Conservation (phyloP, 495 filamentous ascomycete genomes). For the Penicillium salamii region DNA sequence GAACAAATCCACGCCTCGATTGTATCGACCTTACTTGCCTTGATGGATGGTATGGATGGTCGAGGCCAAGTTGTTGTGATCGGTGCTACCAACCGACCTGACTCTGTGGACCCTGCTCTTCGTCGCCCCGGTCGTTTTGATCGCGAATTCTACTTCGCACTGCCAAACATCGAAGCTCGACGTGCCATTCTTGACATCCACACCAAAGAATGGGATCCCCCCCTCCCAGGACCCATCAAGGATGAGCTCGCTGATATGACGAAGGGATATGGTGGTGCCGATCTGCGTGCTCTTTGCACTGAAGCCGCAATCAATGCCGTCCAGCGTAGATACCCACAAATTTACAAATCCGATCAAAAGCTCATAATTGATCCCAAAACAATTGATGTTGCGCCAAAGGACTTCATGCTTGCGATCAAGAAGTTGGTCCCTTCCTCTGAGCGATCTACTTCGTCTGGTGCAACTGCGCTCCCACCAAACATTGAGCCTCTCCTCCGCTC, state of each 20-base stretch:
- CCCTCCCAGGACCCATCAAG: conserved; percentile 73
- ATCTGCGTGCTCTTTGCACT: conserved; percentile 89
- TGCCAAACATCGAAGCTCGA: conserved; percentile 76
- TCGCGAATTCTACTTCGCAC: conserved; percentile 94
- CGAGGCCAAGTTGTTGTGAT: conserved; percentile 98
- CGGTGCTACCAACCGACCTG: conserved; percentile 94
- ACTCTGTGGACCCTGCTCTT: conserved; percentile 96
- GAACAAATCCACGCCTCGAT: conserved; percentile 99
- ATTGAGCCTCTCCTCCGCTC: conserved; percentile 79
- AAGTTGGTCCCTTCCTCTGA: conserved; percentile 95
- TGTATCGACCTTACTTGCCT: conserved; percentile 86
- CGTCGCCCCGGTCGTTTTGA: conserved; percentile 97
- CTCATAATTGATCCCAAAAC: conserved; percentile 80
- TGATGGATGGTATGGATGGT: conserved; percentile 99
- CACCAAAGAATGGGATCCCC: conserved; percentile 86
- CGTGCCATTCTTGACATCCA: conserved; percentile 91
- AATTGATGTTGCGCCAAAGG: conserved; percentile 81
- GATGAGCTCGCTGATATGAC: conserved; percentile 79
- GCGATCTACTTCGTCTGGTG: conserved; percentile 76
- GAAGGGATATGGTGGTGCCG: conserved; percentile 95
- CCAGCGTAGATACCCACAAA: conserved; percentile 91
- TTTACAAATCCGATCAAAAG: conserved; percentile 88
- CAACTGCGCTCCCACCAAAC: conserved; percentile 68
- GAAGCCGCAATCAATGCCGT: conserved; percentile 99
- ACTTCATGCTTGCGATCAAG: conserved; percentile 95